Conservation (phyloP, 495 filamentous ascomycete genomes). For the Podospora conica region DNA sequence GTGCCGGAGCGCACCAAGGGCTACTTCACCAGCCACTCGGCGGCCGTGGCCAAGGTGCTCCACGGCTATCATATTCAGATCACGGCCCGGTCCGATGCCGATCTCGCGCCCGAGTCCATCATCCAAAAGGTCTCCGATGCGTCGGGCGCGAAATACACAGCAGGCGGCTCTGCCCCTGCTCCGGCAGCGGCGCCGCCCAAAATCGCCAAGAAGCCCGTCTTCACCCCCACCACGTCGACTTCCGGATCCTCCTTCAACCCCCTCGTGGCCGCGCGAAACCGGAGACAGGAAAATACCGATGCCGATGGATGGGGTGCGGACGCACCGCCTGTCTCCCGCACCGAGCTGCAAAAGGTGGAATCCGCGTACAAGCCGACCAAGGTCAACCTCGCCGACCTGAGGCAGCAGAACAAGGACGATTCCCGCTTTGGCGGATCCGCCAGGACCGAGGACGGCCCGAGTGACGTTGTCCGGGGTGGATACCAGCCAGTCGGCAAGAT, state of each 20-base stretch:
- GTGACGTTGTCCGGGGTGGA: constrained; percentile 74
- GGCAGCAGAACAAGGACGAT: constrained; percentile 55
- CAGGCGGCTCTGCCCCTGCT: constrained; percentile 46
- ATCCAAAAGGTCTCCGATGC: constrained; percentile 92
- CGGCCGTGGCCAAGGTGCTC: constrained; percentile 80
- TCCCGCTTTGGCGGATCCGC: constrained; percentile 45
- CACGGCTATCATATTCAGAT: constrained; percentile 98
- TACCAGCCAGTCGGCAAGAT: constrained; percentile 97
- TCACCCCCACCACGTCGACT: constrained; percentile 69
- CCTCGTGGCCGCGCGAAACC: constrained; percentile 47
- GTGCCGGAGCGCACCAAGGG: constrained; percentile 98
- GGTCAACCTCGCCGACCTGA: constrained; percentile 77
- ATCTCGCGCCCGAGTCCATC: constrained; percentile 81
- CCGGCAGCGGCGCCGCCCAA: constrained; percentile 54
- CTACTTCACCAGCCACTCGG: constrained; percentile 92
- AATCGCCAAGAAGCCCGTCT: constrained; percentile 78
- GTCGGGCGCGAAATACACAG: constrained; percentile 89
- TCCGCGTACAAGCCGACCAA: constrained; percentile 91
- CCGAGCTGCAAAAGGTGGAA: constrained; percentile 85
- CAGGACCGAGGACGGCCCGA: constrained; percentile 32
- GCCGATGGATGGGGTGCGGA: constrained; percentile 94
- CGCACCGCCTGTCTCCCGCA: constrained; percentile 80
- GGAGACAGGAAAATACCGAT: constrained; percentile 37
- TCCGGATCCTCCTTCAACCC: constrained; percentile 61
- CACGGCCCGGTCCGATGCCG: constrained; percentile 82